These are phyloP conservation scores for Barnettozyma sp. DNA, from an alignment of 805 yeast species.

Conservation along the genomic window DNA sequence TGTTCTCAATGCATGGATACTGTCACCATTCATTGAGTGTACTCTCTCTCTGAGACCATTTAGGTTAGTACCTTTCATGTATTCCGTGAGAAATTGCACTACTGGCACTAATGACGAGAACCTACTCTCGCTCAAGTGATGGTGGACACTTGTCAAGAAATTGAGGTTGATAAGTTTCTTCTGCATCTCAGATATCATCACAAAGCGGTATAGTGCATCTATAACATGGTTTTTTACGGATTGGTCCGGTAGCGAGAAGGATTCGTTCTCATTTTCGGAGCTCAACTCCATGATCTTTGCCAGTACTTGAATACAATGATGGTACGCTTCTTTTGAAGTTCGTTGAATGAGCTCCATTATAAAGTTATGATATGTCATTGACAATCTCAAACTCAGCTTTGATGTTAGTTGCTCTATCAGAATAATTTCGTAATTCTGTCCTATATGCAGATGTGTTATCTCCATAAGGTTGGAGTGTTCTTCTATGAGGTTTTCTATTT, in stretches of 20 bases:
- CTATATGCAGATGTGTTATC: background rate
- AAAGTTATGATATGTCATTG: background rate
- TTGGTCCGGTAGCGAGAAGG: background rate
- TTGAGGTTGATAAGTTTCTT: background rate
- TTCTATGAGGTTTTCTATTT: slow-evolving; percentile 1
- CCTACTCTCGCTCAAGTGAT: slow-evolving; percentile 9
- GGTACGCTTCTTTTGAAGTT: background rate
- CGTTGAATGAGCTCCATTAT: background rate
- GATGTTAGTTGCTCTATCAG: background rate
- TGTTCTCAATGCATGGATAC: slow-evolving; percentile 1
- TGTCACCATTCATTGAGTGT: slow-evolving; percentile 2
- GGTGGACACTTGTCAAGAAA: slow-evolving; percentile 8
- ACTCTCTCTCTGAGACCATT: background rate
- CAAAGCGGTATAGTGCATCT: slow-evolving; percentile 8
- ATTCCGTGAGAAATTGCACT: slow-evolving; percentile 11
- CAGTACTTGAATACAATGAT: background rate
- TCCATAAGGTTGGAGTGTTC: background rate
- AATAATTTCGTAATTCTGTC: slow-evolving; percentile 1
- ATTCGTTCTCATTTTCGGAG: background rate
- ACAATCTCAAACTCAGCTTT: background rate
- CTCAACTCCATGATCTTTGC: background rate
- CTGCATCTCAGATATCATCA: slow-evolving; percentile 4
- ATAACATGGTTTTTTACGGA: slow-evolving; percentile 7
- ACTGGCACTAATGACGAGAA: slow-evolving; percentile 14
- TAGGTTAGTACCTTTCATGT: background rate